Conservation (phyloP, 2,329 filamentous ascomycete genomes). For the Diaporthe citrichinensis region DNA sequence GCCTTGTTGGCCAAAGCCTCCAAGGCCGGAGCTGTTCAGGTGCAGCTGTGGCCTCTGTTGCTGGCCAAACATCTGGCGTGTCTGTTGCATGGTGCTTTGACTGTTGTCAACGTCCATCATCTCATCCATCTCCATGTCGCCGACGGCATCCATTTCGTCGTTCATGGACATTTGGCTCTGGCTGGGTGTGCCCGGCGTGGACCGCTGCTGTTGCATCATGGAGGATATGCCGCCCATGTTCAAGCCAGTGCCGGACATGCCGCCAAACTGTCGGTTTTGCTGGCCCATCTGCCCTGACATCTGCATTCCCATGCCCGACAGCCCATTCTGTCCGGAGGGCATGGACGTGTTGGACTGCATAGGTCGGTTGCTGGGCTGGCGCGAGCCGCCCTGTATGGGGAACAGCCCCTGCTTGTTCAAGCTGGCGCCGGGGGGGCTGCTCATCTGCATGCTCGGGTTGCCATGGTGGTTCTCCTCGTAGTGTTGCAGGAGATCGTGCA, state of each 20-base stretch:
- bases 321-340: conserved; percentile 36
- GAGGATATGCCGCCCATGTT: conserved; percentile 54
- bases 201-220: conserved; percentile 60
- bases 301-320: conserved; percentile 41
- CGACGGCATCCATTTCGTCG: conserved; percentile 86
- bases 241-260: conserved; percentile 49
- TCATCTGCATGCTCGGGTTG: conserved; percentile 66
- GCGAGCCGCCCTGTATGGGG: conserved; percentile 35
- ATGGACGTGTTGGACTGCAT: conserved; percentile 39
- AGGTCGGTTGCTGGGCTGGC: conserved; percentile 36
- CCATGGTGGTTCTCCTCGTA: conserved; percentile 93
- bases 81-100: conserved; percentile 77
- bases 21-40: conserved; percentile 80
- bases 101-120: conserved; percentile 74
- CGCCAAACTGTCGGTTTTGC: conserved; percentile 46
- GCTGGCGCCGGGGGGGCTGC: conserved; percentile 51
- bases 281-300: conserved; percentile 50
- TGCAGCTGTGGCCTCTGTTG: conserved; percentile 80
- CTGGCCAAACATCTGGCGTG: conserved; percentile 77
- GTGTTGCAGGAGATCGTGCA: conserved; percentile 95
- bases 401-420: conserved; percentile 38
- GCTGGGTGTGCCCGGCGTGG: conserved; percentile 50
- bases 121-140: conserved; percentile 98
- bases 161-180: conserved; percentile 52
- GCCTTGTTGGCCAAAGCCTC: conserved; percentile 74